Conservation (phyloP, 2,329 filamentous ascomycete species). For the Coniochaeta sp. region DNA sequence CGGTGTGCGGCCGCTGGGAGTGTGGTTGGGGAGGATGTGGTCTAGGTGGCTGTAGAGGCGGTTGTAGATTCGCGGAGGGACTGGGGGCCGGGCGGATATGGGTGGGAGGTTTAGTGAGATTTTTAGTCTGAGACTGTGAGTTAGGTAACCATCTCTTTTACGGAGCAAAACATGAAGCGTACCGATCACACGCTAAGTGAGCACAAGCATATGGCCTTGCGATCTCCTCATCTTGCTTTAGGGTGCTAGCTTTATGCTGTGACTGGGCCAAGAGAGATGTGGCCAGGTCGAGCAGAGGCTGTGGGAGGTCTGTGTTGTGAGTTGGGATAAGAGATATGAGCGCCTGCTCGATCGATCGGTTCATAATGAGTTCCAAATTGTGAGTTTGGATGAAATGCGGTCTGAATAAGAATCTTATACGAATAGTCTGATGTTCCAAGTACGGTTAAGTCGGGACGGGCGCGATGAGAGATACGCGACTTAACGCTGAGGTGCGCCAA, state of each 20-base stretch:
- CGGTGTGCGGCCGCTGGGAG: slow-evolving; percentile 18
- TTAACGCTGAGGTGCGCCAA: background rate
- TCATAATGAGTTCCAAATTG: slow-evolving; percentile 46
- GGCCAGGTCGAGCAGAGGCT: slow-evolving; percentile 64
- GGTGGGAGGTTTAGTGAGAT: slow-evolving; percentile 69
- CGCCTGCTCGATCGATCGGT: slow-evolving; percentile 65
- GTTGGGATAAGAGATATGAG: slow-evolving; percentile 70
- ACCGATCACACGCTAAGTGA: slow-evolving; percentile 85
- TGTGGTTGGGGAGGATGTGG: slow-evolving; percentile 51
- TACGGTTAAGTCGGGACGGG: too few relatives aligned
- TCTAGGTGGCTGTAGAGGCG: slow-evolving; percentile 78
- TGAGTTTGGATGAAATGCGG: background rate
- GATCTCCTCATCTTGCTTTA: slow-evolving; percentile 83
- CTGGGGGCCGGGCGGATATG: slow-evolving; percentile 68
- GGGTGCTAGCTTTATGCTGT: slow-evolving; percentile 63
- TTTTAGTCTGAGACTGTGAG: slow-evolving; percentile 52
- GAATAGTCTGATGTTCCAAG: background rate
- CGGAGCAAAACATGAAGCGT: background rate
- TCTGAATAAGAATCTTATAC: background rate
- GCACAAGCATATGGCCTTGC: slow-evolving; percentile 79
- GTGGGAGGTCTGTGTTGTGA: slow-evolving; percentile 59
- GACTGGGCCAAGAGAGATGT: slow-evolving; percentile 74
- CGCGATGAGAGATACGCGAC: too few relatives aligned
- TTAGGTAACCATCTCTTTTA: background rate
- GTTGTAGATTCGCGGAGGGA: slow-evolving; percentile 74